phyloP scores from a whole-genome alignment of 2,329 filamentous ascomycete species.

The Saccharata proteae region DNA sequence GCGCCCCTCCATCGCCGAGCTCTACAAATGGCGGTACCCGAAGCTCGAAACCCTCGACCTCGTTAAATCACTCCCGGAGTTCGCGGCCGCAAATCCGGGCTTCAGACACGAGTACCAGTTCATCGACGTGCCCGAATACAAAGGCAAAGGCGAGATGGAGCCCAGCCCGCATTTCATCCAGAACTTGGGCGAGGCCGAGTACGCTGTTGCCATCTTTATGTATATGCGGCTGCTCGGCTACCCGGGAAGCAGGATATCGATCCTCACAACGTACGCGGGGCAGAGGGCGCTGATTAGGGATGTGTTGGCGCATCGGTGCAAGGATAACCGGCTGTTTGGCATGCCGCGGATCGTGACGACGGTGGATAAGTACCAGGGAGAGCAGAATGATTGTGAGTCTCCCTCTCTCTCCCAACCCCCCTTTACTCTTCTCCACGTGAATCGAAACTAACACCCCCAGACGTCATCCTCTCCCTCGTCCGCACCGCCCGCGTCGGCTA shows the following conservation, averaged over 20 bases:
- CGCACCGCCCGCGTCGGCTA: conserved; percentile 84
- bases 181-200: conserved; percentile 93
- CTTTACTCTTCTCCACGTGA: background rate
- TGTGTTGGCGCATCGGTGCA: conserved; percentile 73
- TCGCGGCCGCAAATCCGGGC: conserved; percentile 72
- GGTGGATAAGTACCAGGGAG: conserved; percentile 97
- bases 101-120: conserved; percentile 95
- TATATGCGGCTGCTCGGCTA: conserved; percentile 97
- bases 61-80: conserved; percentile 58
- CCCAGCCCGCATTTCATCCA: conserved; percentile 92
- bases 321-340: conserved; percentile 72
- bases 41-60: conserved; percentile 66
- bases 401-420: background rate
- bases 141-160: conserved; percentile 75
- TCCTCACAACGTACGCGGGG: conserved; percentile 87
- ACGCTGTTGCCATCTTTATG: conserved; percentile 87
- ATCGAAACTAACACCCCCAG: conserved; percentile 31
- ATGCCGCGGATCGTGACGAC: conserved; percentile 83
- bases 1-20: conserved; percentile 69
- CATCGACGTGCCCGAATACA: conserved; percentile 89
- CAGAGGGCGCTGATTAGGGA: conserved; percentile 81
- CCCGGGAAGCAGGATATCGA: conserved; percentile 69
- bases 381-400: conserved; percentile 95
- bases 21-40: conserved; percentile 91
- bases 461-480: conserved; percentile 86